phyloP scores from a whole-genome alignment of 2,329 filamentous ascomycete species.

The Atkinsonella hypoxylon region DNA sequence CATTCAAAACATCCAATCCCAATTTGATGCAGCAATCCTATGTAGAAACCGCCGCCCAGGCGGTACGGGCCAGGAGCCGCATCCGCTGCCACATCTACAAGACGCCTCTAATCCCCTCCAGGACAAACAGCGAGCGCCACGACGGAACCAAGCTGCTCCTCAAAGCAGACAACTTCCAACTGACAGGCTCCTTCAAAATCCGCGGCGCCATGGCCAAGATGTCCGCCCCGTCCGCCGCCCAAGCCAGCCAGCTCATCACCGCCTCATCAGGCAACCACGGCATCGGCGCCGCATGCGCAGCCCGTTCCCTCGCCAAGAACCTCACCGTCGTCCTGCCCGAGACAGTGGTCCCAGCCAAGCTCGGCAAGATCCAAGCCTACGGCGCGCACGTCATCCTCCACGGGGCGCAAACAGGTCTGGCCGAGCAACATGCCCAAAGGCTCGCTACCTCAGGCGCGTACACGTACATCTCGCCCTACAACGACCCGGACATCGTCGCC shows the following conservation, averaged over 20 bases:
- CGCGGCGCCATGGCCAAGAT: slow-evolving; percentile 16
- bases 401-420: slow-evolving; percentile 11
- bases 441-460: slow-evolving; percentile 12
- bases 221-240: slow-evolving; percentile 5
- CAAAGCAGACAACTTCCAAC: slow-evolving; percentile 16
- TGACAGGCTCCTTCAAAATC: slow-evolving; percentile 16
- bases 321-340: slow-evolving; percentile 13
- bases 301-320: slow-evolving; percentile 4
- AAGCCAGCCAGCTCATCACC: slow-evolving; percentile 8
- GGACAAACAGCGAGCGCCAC: background rate
- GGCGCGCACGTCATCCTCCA: slow-evolving; percentile 12
- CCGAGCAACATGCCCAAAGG: slow-evolving; percentile 13
- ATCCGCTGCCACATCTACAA: slow-evolving; percentile 13
- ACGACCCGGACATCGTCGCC: slow-evolving; percentile 12
- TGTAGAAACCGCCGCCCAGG: slow-evolving; percentile 1
- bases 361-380: slow-evolving; percentile 12
- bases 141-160: slow-evolving; percentile 9
- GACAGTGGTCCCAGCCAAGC: slow-evolving; percentile 10
- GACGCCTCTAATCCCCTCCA: slow-evolving; percentile 11
- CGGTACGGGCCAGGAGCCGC: slow-evolving; percentile 9
- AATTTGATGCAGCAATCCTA: background rate
- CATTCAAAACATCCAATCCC: too few species aligned
- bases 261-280: slow-evolving; percentile 14
- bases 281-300: slow-evolving; percentile 11
- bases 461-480: slow-evolving; percentile 15